Conservation (phyloP, 1,139 yeast species). For the Kurtzmaniella natalensis region DNA sequence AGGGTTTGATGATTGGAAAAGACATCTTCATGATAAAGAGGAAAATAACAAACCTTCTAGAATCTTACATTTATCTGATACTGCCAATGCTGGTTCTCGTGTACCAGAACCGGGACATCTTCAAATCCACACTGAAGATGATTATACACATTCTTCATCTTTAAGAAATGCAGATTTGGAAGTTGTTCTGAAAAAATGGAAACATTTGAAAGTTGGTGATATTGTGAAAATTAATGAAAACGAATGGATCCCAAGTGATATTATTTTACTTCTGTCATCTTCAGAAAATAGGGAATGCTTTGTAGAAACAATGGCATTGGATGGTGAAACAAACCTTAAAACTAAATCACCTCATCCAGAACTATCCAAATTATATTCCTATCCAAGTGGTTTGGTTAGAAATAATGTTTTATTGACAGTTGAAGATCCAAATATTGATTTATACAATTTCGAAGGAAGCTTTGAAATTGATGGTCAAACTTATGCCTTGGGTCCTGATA, state of each 20-base stretch:
- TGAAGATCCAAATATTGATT: conserved; percentile 89
- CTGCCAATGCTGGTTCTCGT: background rate
- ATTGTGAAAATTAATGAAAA: conserved; percentile 66
- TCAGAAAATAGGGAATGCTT: conserved; percentile 69
- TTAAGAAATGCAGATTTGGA: conserved; percentile 32
- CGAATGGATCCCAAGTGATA: conserved; percentile 94
- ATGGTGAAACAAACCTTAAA: conserved; percentile 93
- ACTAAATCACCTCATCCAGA: conserved; percentile 65
- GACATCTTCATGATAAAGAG: conserved; percentile 80
- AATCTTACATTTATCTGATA: background rate
- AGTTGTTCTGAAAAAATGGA: conserved; percentile 54
- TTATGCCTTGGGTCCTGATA: conserved; percentile 71
- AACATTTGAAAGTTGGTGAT: conserved; percentile 79
- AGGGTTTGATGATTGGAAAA: conserved; percentile 86
- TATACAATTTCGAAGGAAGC: conserved; percentile 86
- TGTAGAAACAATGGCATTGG: conserved; percentile 95
- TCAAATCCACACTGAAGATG: conserved; percentile 7
- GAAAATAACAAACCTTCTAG: conserved; percentile 66
- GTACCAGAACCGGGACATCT: conserved; percentile 4
- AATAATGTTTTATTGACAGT: conserved; percentile 54
- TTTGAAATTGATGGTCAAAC: conserved; percentile 17
- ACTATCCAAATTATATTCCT: conserved; percentile 44
- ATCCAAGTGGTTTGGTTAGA: conserved; percentile 48
- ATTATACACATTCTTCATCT: conserved; percentile 20
- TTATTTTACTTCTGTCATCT: conserved; percentile 61